Evolutionary conservation across 345 rosid genomes (phyloP).

Genomic region (Trapa incisa): DNA sequence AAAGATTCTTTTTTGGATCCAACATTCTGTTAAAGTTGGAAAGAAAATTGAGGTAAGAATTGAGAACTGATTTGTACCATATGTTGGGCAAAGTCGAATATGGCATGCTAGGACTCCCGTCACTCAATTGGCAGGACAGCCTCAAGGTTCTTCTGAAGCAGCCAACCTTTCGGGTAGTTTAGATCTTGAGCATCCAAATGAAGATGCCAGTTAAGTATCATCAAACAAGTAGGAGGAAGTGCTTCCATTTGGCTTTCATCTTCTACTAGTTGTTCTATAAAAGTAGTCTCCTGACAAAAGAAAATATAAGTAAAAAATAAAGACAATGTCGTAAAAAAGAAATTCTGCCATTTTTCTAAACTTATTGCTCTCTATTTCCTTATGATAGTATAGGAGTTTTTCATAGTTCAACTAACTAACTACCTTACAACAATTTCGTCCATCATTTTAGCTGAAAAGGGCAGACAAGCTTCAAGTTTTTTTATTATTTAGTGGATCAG

Average conservation of each 20-base stretch:
- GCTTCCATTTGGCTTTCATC: constrained; percentile 96
- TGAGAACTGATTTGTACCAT: background rate
- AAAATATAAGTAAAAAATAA: background rate
- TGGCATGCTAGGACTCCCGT: constrained; percentile 4
- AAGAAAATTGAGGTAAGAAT: background rate
- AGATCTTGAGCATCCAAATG: constrained; percentile 48
- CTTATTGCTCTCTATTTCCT: too few species aligned
- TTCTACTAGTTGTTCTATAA: constrained; percentile 78
- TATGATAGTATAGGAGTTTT: too few species aligned
- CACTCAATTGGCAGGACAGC: constrained; percentile 31
- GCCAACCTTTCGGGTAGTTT: constrained; percentile 69
- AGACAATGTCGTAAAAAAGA: background rate
- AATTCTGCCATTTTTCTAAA: constrained; percentile 25
- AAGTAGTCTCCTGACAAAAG: constrained; percentile 60
- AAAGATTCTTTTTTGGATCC: background rate
- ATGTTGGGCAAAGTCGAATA: background rate
- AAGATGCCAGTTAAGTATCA: constrained; percentile 85
- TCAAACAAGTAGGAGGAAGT: constrained; percentile 51
- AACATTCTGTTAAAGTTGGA: background rate
- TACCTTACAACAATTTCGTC: too few species aligned
- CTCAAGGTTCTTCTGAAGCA: constrained; percentile 50
- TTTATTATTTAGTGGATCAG: background rate
- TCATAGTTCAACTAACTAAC: too few species aligned
- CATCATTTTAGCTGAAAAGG: too few species aligned
- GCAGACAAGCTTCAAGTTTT: background rate